Evolutionary conservation across 257 asterid genomes (phyloP), one percentile per base, ranked within the genome.

Genomic region (Salvia splendens): DNA sequence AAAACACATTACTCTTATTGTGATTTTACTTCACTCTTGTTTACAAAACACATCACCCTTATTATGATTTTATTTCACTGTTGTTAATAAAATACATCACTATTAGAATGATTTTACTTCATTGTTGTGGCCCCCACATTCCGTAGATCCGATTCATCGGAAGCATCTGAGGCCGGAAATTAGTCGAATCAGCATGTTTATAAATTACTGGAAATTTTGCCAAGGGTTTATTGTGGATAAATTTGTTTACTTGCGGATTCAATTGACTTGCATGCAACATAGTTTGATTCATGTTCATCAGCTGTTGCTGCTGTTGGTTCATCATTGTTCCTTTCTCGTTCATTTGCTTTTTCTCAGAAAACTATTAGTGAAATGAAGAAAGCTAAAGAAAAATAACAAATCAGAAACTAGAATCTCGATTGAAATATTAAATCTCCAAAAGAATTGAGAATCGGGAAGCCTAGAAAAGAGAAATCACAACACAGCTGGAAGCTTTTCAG

Each of bases 311-410:
- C 47, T 77, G 81, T n/a, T n/a, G 83, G 66, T 80, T 84, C 81
- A 77, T 83, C 94, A 89, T 85, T 77, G 72, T 36, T 30, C 72
- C 40, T 74, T 80, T 85, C 56, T 89, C 95, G 73, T 87, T 89
- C 95, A 87, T 54, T 87, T 55, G 33, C 49, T 46, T 11, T 36
- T n/a, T 42, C 5, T 7, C 46, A 56, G 14, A 47, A 52, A 14
- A 65, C 3, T 36, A 3, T 11, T 48, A 54, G 38, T 38, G 35
- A 35, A 8, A 5, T 4, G 4, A 4, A 32, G 35, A 32, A 32
- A 32, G 35, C 2, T 32, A 32, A 2, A 15, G 50, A n/a, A n/a
- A 30, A 32, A 32, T 2, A 47, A 49, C 8, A 51, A 20, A 41
- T 5, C 53, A 42, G 48, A 10, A 32, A 51, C 5, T 8, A 41